These are phyloP conservation scores for Pseudogymnoascus sp. DNA, from an alignment of 2,329 filamentous ascomycete genomes.

Conservation along the genomic window DNA sequence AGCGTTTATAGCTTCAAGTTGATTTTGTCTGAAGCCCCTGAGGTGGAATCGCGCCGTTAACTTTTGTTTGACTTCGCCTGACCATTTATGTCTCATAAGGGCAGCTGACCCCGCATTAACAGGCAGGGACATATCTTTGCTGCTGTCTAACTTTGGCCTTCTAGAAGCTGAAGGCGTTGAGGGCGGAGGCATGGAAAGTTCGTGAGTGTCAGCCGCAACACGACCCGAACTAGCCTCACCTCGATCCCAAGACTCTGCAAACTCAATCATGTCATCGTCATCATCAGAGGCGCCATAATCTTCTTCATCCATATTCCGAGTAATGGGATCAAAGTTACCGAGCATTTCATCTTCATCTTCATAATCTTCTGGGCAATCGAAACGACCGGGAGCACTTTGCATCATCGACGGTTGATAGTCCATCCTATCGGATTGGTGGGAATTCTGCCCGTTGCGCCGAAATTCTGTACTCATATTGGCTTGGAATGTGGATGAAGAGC, in stretches of 20 bases:
- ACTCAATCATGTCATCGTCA: slow-evolving; percentile 34
- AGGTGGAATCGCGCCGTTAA: slow-evolving; percentile 80
- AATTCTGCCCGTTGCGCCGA: neutral
- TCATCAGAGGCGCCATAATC: slow-evolving; percentile 30
- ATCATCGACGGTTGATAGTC: neutral
- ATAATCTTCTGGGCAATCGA: slow-evolving; percentile 22
- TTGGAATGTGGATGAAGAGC: neutral
- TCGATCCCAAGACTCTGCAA: slow-evolving; percentile 39
- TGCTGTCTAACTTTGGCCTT: slow-evolving; percentile 10
- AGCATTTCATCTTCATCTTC: slow-evolving; percentile 23
- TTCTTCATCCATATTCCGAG: slow-evolving; percentile 19
- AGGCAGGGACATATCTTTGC: slow-evolving; percentile 28
- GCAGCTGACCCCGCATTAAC: slow-evolving; percentile 36
- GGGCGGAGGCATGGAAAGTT: neutral
- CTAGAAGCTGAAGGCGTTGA: slow-evolving; percentile 16
- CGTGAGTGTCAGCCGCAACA: slow-evolving; percentile 2
- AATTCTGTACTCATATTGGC: neutral
- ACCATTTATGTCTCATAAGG: slow-evolving; percentile 71
- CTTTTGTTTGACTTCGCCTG: slow-evolving; percentile 72
- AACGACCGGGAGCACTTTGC: neutral
- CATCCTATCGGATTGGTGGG: neutral
- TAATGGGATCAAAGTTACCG: slow-evolving; percentile 7
- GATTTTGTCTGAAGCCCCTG: slow-evolving; percentile 80
- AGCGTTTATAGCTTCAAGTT: slow-evolving; percentile 92
- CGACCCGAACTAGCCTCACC: slow-evolving; percentile 24